A percentile compares a stretch with the other conserved stretches of the same genome.
Evolutionary conservation across 352 stramenopile genomes (phyloP).

Genomic region (Pythium plurisporium): DNA sequence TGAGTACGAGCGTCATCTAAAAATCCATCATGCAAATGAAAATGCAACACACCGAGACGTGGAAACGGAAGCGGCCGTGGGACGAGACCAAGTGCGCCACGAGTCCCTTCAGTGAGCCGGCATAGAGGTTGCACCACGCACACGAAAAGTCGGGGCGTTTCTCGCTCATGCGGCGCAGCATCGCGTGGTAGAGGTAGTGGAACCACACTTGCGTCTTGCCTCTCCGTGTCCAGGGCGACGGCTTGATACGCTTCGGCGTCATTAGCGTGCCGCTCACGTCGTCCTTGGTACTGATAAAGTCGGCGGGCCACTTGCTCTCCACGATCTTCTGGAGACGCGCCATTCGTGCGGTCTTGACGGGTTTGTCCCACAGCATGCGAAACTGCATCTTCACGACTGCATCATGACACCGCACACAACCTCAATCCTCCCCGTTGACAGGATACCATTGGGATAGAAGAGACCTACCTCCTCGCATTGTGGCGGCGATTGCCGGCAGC

Average conservation of each 20-base stretch:
- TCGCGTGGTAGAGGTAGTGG: constrained; percentile 79
- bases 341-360: constrained; percentile 35
- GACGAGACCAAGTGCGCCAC: constrained; percentile 73
- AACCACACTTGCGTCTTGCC: constrained; percentile 43
- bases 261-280: constrained; percentile 25
- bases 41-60: constrained; percentile 49
- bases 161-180: constrained; percentile 76
- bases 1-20: too few species aligned
- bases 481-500: constrained; percentile 39
- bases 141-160: constrained; percentile 80
- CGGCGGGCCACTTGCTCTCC: constrained; percentile 30
- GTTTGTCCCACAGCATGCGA: constrained; percentile 38
- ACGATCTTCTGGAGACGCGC: constrained; percentile 37
- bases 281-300: constrained; percentile 20
- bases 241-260: constrained; percentile 35
- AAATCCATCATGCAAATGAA: too few species aligned
- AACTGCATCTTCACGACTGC: constrained; percentile 59
- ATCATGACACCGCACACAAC: background rate
- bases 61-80: constrained; percentile 76
- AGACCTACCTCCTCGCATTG: constrained; percentile 48
- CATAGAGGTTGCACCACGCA: constrained; percentile 81
- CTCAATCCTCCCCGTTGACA: too few species aligned
- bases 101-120: constrained; percentile 62
- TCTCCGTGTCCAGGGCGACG: constrained; percentile 24
- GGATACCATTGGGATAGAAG: too few species aligned